Evolutionary conservation across 306 rosid species (phyloP).

Genomic region (Rosa persica): DNA sequence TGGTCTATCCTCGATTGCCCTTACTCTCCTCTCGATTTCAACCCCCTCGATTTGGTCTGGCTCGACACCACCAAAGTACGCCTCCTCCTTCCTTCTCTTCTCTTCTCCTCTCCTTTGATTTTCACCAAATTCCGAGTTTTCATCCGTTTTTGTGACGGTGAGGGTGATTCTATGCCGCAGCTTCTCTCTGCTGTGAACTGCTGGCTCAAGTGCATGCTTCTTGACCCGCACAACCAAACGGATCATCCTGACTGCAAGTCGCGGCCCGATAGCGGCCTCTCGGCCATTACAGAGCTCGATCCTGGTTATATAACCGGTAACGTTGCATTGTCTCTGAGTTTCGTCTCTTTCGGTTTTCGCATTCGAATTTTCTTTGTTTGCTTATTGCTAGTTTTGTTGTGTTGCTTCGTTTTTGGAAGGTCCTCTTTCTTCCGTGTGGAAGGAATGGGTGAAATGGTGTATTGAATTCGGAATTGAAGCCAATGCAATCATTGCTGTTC

Average conservation of each 20-base stretch:
- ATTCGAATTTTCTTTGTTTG: background rate
- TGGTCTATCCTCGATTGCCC: constrained; percentile 99
- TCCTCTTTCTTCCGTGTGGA: constrained; percentile 97
- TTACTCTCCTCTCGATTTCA: constrained; percentile 94
- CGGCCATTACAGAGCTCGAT: constrained; percentile 96
- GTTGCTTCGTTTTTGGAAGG: constrained; percentile 42
- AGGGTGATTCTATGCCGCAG: constrained; percentile 38
- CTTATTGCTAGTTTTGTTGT: background rate
- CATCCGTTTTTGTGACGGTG: background rate
- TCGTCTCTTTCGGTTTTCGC: background rate
- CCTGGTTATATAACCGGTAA: constrained; percentile 96
- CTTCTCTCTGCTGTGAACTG: constrained; percentile 96
- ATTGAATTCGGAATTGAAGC: constrained; percentile 95
- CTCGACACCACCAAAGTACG: constrained; percentile 87
- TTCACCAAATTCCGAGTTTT: background rate
- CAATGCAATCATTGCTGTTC: constrained; percentile 94
- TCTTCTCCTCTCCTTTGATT: constrained; percentile 3
- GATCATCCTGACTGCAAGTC: constrained; percentile 95
- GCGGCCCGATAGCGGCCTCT: constrained; percentile 97
- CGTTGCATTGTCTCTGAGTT: background rate
- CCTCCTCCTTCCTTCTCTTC: background rate
- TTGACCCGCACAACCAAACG: constrained; percentile 91
- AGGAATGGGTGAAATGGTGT: constrained; percentile 99
- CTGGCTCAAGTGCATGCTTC: constrained; percentile 92
- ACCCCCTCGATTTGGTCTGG: constrained; percentile 99